Evolutionary conservation across 805 yeast genomes (phyloP).

Genomic region (Yarrowia osloensis): DNA sequence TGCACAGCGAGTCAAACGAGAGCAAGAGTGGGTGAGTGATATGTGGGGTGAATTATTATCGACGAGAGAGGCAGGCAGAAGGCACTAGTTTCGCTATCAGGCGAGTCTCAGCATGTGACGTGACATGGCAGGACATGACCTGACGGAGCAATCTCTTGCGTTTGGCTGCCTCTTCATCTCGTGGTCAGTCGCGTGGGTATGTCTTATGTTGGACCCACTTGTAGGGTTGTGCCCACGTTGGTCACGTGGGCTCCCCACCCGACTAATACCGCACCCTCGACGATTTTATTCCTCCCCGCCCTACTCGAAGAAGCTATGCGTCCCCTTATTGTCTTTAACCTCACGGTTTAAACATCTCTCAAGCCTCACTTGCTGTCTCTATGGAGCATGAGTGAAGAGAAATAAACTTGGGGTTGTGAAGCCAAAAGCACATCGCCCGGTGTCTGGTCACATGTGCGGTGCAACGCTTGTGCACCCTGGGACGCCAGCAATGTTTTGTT

Average conservation of each 20-base stretch:
- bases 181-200: background rate
- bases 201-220: background rate
- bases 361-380: conserved; percentile 25
- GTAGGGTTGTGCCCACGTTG: background rate
- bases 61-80: background rate
- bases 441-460: conserved; percentile 2
- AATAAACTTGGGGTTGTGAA: background rate
- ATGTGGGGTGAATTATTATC: background rate
- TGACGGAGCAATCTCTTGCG: too few relatives aligned
- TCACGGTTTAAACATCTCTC: conserved; percentile 19
- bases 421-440: background rate
- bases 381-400: background rate
- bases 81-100: background rate
- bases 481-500: background rate
- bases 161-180: background rate
- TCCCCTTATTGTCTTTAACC: background rate
- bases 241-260: background rate
- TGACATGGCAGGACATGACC: too few relatives aligned
- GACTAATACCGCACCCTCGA: background rate
- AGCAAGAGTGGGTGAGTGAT: background rate
- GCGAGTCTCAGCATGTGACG: background rate
- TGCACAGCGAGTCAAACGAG: background rate
- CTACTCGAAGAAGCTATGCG: background rate
- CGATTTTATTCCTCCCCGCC: background rate
- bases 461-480: background rate